Conservation (phyloP, 2,329 filamentous ascomycete genomes). For the Phoma herbarum region DNA sequence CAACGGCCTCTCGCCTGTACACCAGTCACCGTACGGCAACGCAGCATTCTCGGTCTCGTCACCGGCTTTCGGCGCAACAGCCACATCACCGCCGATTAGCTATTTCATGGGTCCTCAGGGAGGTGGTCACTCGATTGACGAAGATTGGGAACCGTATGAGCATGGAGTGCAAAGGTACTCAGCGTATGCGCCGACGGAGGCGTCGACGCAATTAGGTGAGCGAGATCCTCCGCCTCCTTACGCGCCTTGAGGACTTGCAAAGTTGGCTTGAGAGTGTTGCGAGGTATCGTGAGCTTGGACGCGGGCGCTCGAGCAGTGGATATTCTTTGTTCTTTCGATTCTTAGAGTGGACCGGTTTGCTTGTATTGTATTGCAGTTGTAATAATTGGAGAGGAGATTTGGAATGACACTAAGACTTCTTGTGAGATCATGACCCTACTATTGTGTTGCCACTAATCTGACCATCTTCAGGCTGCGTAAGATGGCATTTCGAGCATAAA, state of each 20-base stretch:
- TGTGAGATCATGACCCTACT: too few species aligned
- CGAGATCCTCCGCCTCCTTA: slow-evolving; percentile 35
- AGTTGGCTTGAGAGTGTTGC: not conserved
- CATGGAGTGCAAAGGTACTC: slow-evolving; percentile 10
- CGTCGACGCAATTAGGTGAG: slow-evolving; percentile 36
- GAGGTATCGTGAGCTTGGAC: not conserved
- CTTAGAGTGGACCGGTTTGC: not conserved
- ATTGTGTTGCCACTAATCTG: too few species aligned
- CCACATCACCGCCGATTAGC: slow-evolving; percentile 29
- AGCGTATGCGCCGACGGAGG: slow-evolving; percentile 29
- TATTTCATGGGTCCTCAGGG: slow-evolving; percentile 24
- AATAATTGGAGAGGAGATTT: not conserved
- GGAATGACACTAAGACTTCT: not conserved
- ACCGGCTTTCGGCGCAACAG: slow-evolving; percentile 37
- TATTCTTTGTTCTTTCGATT: not conserved
- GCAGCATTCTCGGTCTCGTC: slow-evolving; percentile 40
- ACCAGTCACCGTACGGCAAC: slow-evolving; percentile 37
- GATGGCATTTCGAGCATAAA: too few species aligned
- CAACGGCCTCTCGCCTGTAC: slow-evolving; percentile 25
- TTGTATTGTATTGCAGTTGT: not conserved
- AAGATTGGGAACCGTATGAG: slow-evolving; percentile 42
- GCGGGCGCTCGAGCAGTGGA: not conserved
- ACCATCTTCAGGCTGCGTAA: too few species aligned
- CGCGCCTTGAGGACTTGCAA: slow-evolving; percentile 8
- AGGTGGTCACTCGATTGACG: slow-evolving; percentile 32